Percentiles rank a stretch among this genome's conserved stretches.
These are phyloP conservation scores for Vitis riparia DNA, from an alignment of 164 flowering plant genomes.

Conservation along the genomic window DNA sequence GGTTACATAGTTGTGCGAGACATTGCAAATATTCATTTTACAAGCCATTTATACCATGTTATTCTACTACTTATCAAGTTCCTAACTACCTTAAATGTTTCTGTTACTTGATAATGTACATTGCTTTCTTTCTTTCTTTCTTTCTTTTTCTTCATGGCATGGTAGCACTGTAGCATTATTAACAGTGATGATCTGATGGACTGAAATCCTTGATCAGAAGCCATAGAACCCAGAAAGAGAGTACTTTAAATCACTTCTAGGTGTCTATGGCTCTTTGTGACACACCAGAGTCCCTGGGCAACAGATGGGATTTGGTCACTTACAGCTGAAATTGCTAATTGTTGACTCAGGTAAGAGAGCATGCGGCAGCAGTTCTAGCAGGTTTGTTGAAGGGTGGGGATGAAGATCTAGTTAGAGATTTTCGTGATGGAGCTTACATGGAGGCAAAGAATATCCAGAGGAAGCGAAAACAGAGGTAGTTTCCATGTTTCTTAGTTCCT, in stretches of 20 bases:
- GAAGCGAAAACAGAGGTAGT: conserved; percentile 60
- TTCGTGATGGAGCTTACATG: conserved; percentile 67
- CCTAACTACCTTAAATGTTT: too few relatives aligned
- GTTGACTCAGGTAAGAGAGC: conserved; percentile 84
- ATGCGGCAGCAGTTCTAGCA: conserved; percentile 95
- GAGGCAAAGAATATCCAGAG: conserved; percentile 55
- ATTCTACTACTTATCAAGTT: too few relatives aligned
- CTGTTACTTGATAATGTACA: too few relatives aligned
- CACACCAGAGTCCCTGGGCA: background rate
- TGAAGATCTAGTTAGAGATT: conserved; percentile 68
- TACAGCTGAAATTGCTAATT: background rate
- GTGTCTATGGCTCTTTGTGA: background rate
- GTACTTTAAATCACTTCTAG: background rate
- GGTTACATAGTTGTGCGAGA: background rate
- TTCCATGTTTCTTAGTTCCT: conserved; percentile 3
- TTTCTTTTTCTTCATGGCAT: too few relatives aligned
- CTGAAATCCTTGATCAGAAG: background rate
- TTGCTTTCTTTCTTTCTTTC: too few relatives aligned
- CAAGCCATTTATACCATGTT: background rate
- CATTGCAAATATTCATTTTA: background rate
- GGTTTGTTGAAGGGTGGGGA: conserved; percentile 92
- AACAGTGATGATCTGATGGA: background rate
- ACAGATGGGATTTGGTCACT: background rate
- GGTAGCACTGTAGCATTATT: background rate
- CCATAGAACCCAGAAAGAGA: background rate